These are phyloP conservation scores for Aspergillus pseudoglaucus DNA, from an alignment of 2,329 filamentous ascomycete genomes.

Conservation along the genomic window DNA sequence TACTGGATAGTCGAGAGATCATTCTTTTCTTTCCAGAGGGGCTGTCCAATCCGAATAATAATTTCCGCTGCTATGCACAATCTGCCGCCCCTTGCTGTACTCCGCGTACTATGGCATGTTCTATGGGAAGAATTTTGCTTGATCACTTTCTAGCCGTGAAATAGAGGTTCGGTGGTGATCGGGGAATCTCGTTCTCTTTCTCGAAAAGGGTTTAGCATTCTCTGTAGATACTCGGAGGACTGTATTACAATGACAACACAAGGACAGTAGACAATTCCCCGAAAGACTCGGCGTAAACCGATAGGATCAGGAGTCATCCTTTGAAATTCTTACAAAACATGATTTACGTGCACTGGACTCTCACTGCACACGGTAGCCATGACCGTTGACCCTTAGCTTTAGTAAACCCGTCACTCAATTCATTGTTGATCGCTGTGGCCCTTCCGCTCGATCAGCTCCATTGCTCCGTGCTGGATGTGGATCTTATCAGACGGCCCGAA, in stretches of 20 bases:
- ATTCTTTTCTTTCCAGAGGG: neutral
- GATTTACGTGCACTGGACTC: conserved; percentile 3
- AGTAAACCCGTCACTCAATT: neutral
- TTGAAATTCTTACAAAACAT: neutral
- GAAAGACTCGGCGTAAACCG: conserved; percentile 6
- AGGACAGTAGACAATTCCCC: too few relatives aligned
- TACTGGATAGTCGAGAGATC: neutral
- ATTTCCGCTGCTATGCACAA: conserved; percentile 6
- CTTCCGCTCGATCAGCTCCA: conserved; percentile 1
- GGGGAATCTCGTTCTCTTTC: too few relatives aligned
- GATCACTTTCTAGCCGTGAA: too few relatives aligned
- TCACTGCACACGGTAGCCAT: neutral
- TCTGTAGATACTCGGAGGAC: too few relatives aligned
- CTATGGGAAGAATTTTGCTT: conserved; percentile 1
- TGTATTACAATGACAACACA: too few relatives aligned
- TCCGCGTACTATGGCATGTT: conserved; percentile 26
- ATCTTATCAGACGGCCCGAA: conserved; percentile 1
- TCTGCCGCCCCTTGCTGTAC: conserved; percentile 22
- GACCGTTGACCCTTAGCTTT: neutral
- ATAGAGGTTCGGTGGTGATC: too few relatives aligned
- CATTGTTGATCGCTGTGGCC: neutral
- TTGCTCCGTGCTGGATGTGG: conserved; percentile 1
- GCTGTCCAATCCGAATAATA: neutral
- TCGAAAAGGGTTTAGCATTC: too few relatives aligned
- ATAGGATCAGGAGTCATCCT: conserved; percentile 1